phyloP scores from a whole-genome alignment of 108 stramenopile genomes.

The Seminavis robusta region DNA sequence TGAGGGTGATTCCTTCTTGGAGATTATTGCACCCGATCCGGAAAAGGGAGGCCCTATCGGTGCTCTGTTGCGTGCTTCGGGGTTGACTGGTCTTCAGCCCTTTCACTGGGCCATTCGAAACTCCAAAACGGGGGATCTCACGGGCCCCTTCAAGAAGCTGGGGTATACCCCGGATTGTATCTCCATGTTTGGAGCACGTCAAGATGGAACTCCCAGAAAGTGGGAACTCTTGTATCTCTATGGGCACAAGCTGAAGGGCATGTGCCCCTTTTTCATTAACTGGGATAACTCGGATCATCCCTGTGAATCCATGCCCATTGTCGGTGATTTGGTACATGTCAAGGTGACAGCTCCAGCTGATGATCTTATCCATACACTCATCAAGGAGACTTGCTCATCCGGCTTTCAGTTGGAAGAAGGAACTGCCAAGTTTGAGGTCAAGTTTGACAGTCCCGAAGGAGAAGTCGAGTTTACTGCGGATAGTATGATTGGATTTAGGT shows the following conservation, averaged over 20 bases:
- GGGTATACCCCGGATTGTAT: constrained; percentile 28
- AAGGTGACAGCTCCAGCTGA: constrained; percentile 4
- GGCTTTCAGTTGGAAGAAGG: constrained; percentile 12
- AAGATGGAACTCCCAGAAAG: constrained; percentile 10
- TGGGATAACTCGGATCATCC: constrained; percentile 21
- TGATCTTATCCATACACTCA: constrained; percentile 19
- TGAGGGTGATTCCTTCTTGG: constrained; percentile 17
- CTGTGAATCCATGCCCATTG: constrained; percentile 3
- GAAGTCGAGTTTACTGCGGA: constrained; percentile 5
- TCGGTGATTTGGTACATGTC: not conserved
- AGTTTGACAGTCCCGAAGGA: constrained; percentile 11
- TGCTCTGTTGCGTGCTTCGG: not conserved
- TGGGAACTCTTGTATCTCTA: constrained; percentile 27
- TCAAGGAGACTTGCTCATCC: constrained; percentile 11
- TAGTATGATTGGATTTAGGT: constrained; percentile 10
- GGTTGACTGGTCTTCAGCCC: constrained; percentile 3
- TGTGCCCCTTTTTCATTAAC: constrained; percentile 12
- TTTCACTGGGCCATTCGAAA: constrained; percentile 26
- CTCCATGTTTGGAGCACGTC: constrained; percentile 15
- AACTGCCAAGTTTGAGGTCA: constrained; percentile 5
- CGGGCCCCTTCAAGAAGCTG: constrained; percentile 20
- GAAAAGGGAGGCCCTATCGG: constrained; percentile 20
- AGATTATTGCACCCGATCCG: constrained; percentile 20
- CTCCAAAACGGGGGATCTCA: constrained; percentile 7
- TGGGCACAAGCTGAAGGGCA: constrained; percentile 22